Percentiles rank a stretch among this genome's conserved stretches.
Conservation (phyloP, 2,329 filamentous ascomycete genomes). For the Botrytis pseudocinerea region DNA sequence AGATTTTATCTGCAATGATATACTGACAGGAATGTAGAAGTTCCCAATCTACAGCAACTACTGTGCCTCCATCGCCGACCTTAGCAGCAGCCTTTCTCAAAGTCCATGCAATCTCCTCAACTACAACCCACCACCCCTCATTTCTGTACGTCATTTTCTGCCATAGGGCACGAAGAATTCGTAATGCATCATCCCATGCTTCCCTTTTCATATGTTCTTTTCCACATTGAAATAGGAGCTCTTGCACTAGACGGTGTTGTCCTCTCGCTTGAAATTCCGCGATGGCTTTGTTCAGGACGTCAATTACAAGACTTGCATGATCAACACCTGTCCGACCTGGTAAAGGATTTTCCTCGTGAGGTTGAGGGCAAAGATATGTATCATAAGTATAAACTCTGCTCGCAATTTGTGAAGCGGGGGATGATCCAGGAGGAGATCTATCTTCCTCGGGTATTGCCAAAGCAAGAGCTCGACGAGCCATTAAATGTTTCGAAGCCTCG, state of each 20-base stretch:
- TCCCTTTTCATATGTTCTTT: constrained; percentile 54
- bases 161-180: constrained; percentile 59
- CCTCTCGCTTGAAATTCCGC: constrained; percentile 55
- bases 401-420: constrained; percentile 49
- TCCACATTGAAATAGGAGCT: constrained; percentile 56
- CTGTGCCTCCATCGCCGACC: constrained; percentile 54
- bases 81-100: constrained; percentile 57
- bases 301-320: constrained; percentile 57
- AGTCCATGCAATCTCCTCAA: constrained; percentile 62
- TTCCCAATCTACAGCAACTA: constrained; percentile 66
- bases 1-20: not conserved
- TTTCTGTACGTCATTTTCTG: constrained; percentile 55
- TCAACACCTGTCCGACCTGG: constrained; percentile 50
- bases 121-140: constrained; percentile 61
- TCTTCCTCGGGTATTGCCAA: constrained; percentile 60
- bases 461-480: constrained; percentile 55
- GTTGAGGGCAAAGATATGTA: constrained; percentile 65
- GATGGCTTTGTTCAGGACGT: constrained; percentile 53
- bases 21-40: constrained; percentile 59
- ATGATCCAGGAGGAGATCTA: constrained; percentile 51
- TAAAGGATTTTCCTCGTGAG: constrained; percentile 59
- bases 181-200: constrained; percentile 56
- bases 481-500: constrained; percentile 57
- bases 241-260: constrained; percentile 55
- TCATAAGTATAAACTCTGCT: constrained; percentile 61